Conservation (phyloP, 208 protist genomes). For the Naegleria fowleri region DNA sequence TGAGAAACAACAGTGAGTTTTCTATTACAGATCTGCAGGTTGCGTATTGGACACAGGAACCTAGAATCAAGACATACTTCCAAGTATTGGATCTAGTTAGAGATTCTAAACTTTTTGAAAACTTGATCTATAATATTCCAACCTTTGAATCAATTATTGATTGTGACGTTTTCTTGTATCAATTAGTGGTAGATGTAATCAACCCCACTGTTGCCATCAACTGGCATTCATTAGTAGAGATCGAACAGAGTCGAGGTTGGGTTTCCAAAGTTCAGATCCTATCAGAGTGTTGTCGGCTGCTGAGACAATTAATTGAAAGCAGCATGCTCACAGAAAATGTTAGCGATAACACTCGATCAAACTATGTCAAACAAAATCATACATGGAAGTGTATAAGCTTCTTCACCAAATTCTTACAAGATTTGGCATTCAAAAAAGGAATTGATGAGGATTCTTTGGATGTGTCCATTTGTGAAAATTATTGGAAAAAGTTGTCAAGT, state of each 20-base stretch:
- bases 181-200: not conserved
- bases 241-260: not conserved
- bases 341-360: too few species aligned
- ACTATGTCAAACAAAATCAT: not conserved
- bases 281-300: not conserved
- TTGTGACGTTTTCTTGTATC: not conserved
- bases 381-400: not conserved
- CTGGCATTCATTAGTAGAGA: not conserved
- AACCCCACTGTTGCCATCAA: not conserved
- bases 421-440: not conserved
- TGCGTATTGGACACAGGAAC: not conserved
- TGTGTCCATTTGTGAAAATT: not conserved
- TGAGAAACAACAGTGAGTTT: not conserved
- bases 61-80: not conserved
- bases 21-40: not conserved
- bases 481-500: not conserved
- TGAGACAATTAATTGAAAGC: not conserved
- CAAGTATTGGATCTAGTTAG: not conserved
- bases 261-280: not conserved
- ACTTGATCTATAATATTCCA: not conserved
- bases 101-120: not conserved
- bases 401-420: not conserved
- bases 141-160: not conserved
- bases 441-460: not conserved
- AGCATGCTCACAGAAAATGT: not conserved